A percentile compares a stretch with the other conserved stretches of the same genome.
Evolutionary conservation across 1,284 basidiomycete genomes (phyloP).

Genomic region (Hortiboletus rubellus): DNA sequence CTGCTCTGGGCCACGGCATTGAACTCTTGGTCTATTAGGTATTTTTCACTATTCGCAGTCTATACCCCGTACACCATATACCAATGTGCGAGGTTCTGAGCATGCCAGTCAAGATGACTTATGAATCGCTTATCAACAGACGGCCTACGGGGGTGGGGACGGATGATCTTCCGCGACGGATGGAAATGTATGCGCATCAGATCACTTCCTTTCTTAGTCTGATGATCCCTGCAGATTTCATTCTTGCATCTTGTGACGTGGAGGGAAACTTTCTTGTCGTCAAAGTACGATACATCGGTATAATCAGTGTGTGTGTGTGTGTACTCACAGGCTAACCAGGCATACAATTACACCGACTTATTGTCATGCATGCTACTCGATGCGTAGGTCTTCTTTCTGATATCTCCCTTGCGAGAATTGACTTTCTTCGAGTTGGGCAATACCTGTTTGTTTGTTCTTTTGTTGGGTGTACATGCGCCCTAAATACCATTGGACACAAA

Average conservation of each 20-base stretch:
- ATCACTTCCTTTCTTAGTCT: not conserved
- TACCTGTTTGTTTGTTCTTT: slow-evolving; percentile 81
- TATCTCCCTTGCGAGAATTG: slow-evolving; percentile 3
- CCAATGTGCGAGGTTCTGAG: slow-evolving; percentile 51
- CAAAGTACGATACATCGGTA: slow-evolving; percentile 44
- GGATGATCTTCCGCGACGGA: slow-evolving; percentile 69
- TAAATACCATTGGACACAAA: slow-evolving; percentile 79
- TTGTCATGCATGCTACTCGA: slow-evolving; percentile 86
- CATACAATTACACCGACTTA: slow-evolving; percentile 83
- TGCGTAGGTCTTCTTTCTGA: slow-evolving; percentile 53
- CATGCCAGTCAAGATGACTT: not conserved
- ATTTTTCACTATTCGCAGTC: slow-evolving; percentile 69
- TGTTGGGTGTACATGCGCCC: slow-evolving; percentile 80
- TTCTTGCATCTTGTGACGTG: slow-evolving; percentile 78
- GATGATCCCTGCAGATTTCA: slow-evolving; percentile 52
- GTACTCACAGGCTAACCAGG: slow-evolving; percentile 39
- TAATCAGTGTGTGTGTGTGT: not conserved
- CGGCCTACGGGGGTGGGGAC: slow-evolving; percentile 75
- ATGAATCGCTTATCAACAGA: slow-evolving; percentile 43
- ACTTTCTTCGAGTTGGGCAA: slow-evolving; percentile 64
- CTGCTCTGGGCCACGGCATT: not conserved
- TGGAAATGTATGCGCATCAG: slow-evolving; percentile 70
- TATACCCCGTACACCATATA: slow-evolving; percentile 90
- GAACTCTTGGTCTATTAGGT: slow-evolving; percentile 44
- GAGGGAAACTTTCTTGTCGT: slow-evolving; percentile 85